Percentiles rank a stretch among this genome's conserved stretches.
Conservation (phyloP, 441 rosid species). For the Gossypium gossypioides region DNA sequence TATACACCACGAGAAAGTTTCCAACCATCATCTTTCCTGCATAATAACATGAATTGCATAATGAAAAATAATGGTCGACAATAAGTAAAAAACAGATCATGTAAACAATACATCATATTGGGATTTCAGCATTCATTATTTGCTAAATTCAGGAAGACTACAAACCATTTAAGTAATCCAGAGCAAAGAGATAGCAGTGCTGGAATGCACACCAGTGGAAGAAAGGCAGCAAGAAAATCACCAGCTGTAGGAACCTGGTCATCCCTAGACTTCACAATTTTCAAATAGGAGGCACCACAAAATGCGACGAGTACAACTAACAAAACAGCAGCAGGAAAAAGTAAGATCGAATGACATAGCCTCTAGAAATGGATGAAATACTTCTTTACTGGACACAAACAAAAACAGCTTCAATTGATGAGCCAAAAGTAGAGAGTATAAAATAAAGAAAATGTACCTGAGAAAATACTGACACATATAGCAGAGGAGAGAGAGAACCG, state of each 20-base stretch:
- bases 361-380: constrained; percentile 6
- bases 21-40: constrained; percentile 99
- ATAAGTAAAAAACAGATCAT: constrained; percentile 13
- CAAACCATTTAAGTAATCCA: constrained; percentile 95
- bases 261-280: constrained; percentile 83
- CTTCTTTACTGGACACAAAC: constrained; percentile 9
- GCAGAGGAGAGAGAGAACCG: constrained; percentile 94
- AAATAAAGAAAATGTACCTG: constrained; percentile 45
- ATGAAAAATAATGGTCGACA: background rate
- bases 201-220: constrained; percentile 94
- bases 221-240: constrained; percentile 95
- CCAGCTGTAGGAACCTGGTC: constrained; percentile 79
- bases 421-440: background rate
- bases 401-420: background rate
- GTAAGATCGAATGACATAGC: constrained; percentile 8
- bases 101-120: constrained; percentile 11
- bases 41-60: constrained; percentile 11
- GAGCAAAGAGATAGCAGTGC: constrained; percentile 81
- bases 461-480: constrained; percentile 65
- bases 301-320: constrained; percentile 88
- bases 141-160: constrained; percentile 17
- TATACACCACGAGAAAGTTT: constrained; percentile 85
- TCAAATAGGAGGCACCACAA: constrained; percentile 86
- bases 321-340: constrained; percentile 26
- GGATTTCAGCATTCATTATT: constrained; percentile 14